phyloP scores from a whole-genome alignment of 768 basidiomycete genomes.

The Termitomyces bulborhizus region DNA sequence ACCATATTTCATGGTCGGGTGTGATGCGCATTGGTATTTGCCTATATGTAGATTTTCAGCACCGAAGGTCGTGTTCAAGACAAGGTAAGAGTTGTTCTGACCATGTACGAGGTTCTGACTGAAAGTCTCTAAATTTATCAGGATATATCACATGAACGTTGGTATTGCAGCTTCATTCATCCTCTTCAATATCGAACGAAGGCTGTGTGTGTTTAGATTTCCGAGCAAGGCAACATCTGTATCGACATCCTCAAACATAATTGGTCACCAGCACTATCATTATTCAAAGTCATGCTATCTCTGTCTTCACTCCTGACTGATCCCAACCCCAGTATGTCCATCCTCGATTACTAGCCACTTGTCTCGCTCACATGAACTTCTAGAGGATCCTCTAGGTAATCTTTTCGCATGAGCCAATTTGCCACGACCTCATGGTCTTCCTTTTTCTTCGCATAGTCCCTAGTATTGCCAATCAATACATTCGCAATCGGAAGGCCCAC shows the following conservation, averaged over 20 bases:
- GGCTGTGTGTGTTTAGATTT: constrained; percentile 36
- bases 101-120: not conserved
- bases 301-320: constrained; percentile 90
- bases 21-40: constrained; percentile 3
- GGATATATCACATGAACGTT: constrained; percentile 87
- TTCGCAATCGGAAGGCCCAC: constrained; percentile 59
- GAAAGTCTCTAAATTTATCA: constrained; percentile 18
- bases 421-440: not conserved
- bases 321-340: constrained; percentile 79
- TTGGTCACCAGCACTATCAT: constrained; percentile 90
- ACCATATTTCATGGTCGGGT: constrained; percentile 2
- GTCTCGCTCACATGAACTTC: constrained; percentile 6
- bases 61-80: constrained; percentile 69
- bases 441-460: constrained; percentile 40
- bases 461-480: constrained; percentile 64
- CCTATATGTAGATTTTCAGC: constrained; percentile 58
- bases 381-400: constrained; percentile 70
- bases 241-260: constrained; percentile 91
- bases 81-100: constrained; percentile 40
- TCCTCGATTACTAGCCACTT: not conserved
- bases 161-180: constrained; percentile 12
- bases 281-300: constrained; percentile 93
- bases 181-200: not conserved
- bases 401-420: not conserved
- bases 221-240: constrained; percentile 71